Evolutionary conservation across 139 green algal species (phyloP).

Genomic region (Chlorella sp.): DNA sequence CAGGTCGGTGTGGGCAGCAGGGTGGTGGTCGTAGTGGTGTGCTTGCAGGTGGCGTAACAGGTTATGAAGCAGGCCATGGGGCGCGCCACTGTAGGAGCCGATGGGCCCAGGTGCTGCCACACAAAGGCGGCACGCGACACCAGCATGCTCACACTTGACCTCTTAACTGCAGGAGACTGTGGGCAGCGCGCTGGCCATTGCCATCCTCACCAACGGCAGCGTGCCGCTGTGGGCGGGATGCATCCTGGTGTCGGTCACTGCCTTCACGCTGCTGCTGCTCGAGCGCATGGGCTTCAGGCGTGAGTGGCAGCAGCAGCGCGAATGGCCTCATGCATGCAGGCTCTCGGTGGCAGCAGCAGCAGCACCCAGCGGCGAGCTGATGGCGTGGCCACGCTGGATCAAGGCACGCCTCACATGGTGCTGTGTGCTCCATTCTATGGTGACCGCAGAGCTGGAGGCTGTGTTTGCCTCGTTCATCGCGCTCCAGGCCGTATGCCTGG

Average conservation of each 20-base stretch:
- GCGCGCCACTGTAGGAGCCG: neutral
- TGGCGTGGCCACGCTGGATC: constrained; percentile 13
- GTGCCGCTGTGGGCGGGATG: constrained; percentile 56
- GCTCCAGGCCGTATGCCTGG: constrained; percentile 17
- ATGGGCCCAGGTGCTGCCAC: neutral
- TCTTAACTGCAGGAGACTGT: constrained; percentile 65
- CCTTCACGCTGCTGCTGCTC: constrained; percentile 52
- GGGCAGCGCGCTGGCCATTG: constrained; percentile 64
- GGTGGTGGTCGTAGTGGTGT: neutral
- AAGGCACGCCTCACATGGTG: too few species aligned
- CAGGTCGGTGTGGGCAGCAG: constrained; percentile 32
- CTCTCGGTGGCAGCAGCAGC: too few species aligned
- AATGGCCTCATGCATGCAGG: neutral
- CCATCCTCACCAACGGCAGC: constrained; percentile 49
- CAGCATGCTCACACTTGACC: neutral
- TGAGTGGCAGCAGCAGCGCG: neutral
- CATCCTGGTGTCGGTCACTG: constrained; percentile 27
- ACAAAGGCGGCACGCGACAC: neutral
- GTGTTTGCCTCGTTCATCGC: constrained; percentile 57
- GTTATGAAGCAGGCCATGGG: neutral
- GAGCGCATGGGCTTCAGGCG: constrained; percentile 24
- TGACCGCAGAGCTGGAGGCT: constrained; percentile 68
- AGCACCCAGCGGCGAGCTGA: too few species aligned
- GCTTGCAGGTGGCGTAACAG: neutral
- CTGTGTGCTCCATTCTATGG: too few species aligned